Percentiles rank a stretch among this genome's conserved stretches.
phyloP scores from a whole-genome alignment of 805 yeast species.

The Kodamaea nitidulidarum region DNA sequence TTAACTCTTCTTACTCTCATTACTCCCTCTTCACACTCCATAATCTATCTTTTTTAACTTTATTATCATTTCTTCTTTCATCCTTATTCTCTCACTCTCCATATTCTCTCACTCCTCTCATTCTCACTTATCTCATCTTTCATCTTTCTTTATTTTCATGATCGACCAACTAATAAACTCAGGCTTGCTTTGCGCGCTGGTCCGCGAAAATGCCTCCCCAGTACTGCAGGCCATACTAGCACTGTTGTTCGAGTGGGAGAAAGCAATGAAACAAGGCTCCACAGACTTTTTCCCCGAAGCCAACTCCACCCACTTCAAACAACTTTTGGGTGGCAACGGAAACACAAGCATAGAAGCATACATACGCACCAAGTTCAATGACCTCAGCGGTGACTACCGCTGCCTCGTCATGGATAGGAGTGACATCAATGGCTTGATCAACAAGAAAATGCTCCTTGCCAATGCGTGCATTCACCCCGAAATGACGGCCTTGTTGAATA shows the following conservation, averaged over 20 bases:
- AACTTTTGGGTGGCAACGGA: background rate
- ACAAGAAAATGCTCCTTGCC: constrained; percentile 25
- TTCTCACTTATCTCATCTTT: too few relatives aligned
- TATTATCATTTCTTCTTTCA: too few relatives aligned
- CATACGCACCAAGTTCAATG: constrained; percentile 27
- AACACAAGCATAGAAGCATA: constrained; percentile 5
- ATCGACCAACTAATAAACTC: background rate
- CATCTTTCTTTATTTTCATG: too few relatives aligned
- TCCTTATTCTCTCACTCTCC: too few relatives aligned
- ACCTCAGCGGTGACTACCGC: constrained; percentile 31
- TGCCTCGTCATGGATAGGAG: constrained; percentile 15
- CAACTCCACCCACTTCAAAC: constrained; percentile 5
- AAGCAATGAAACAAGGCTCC: constrained; percentile 3
- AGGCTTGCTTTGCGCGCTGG: background rate
- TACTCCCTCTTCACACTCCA: too few relatives aligned
- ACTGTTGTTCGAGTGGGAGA: constrained; percentile 6
- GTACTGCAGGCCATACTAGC: background rate
- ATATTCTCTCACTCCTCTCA: too few relatives aligned
- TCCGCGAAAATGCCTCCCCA: background rate
- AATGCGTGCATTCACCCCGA: constrained; percentile 10
- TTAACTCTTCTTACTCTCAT: too few relatives aligned
- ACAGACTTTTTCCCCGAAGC: constrained; percentile 2
- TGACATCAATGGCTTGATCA: constrained; percentile 22
- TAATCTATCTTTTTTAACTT: too few relatives aligned
- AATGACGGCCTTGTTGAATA: constrained; percentile 12